Base-by-base conservation (phyloP, 441 rosid genomes). In the Kokia cookei region DNA sequence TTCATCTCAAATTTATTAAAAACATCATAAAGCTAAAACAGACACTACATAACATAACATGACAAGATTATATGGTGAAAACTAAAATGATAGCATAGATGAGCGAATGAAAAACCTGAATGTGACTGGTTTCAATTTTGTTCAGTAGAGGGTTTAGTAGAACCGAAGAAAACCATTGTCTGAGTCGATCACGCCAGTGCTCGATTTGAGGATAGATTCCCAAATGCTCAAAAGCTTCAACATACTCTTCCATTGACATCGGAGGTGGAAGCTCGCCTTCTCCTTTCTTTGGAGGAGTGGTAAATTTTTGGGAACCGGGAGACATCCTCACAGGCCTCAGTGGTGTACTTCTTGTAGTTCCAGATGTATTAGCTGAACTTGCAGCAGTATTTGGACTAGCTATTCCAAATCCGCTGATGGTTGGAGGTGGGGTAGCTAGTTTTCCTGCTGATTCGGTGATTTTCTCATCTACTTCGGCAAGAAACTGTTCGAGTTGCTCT, bases 231-330 rank as follows among this genome's bases (percentile, higher is more conserved):
- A 91, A 93, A 83, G 97, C 92, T 86, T 86, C 95, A 67, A 92
- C 82, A 75, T 97, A 83, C 77, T 89, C 97, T 84, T 93, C 97
- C 80, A 93, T 78, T 69, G 99, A 90, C 97, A 96, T 93, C 57
- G 98, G 90, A 19, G 84, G 82, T 80, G 98, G 97, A 83, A 91
- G 86, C 22, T 96, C 97, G 24, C 97, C 97, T 66, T 95, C 98
- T 84, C 97, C 98, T 84, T 93, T 95, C 87, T 95, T 93, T 43
- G 97, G 97, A 55, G 99, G 97, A 70, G 99, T 93, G 40, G 89
- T 85, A 83, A 90, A 93, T 77, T 95, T 95, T 83, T 93, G 98
- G 62, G 93, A 93, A 76, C 94, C 87, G 71, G 98, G 99, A 85
- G 99, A 95, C 97, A 95, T 89, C 86, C 98, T 88, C 75, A 95